Percentiles rank a stretch among this genome's conserved stretches.
These are phyloP conservation scores for Angomonas ambiguus DNA, from an alignment of 208 protist species.

Conservation along the genomic window DNA sequence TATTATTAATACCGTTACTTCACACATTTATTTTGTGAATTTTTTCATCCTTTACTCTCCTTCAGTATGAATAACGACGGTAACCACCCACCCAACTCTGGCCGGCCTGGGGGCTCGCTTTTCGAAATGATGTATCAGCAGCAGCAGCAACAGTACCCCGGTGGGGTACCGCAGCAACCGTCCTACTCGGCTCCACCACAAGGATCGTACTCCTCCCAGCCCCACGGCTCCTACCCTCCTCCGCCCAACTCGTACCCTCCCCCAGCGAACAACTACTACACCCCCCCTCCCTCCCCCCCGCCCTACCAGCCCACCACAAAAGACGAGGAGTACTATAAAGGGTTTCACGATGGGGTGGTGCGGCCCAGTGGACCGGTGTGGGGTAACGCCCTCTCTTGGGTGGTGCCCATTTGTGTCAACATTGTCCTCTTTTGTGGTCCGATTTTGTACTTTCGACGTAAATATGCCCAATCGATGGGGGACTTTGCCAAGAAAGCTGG, in stretches of 20 bases:
- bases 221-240: not conserved
- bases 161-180: slow-evolving; percentile 9
- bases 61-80: not conserved
- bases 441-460: slow-evolving; percentile 87
- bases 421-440: slow-evolving; percentile 79
- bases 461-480: slow-evolving; percentile 75
- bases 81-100: slow-evolving; percentile 4
- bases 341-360: slow-evolving; percentile 87
- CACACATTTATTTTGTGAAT: not conserved
- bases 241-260: not conserved
- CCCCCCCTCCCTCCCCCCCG: slow-evolving; percentile 14
- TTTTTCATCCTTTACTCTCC: slow-evolving; percentile 9
- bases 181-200: slow-evolving; percentile 17
- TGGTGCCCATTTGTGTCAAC: slow-evolving; percentile 80
- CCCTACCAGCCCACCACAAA: slow-evolving; percentile 23
- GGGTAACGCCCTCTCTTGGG: slow-evolving; percentile 72
- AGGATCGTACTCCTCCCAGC: slow-evolving; percentile 4
- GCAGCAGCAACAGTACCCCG: slow-evolving; percentile 13
- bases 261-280: slow-evolving; percentile 2
- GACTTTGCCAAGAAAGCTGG: slow-evolving; percentile 22
- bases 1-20: slow-evolving; percentile 10
- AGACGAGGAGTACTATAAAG: slow-evolving; percentile 87
- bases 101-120: slow-evolving; percentile 37
- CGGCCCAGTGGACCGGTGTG: slow-evolving; percentile 54
- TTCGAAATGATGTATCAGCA: slow-evolving; percentile 81